Base-by-base conservation (phyloP, 2,329 filamentous ascomycete genomes). In the Diaporthe amygdali region DNA sequence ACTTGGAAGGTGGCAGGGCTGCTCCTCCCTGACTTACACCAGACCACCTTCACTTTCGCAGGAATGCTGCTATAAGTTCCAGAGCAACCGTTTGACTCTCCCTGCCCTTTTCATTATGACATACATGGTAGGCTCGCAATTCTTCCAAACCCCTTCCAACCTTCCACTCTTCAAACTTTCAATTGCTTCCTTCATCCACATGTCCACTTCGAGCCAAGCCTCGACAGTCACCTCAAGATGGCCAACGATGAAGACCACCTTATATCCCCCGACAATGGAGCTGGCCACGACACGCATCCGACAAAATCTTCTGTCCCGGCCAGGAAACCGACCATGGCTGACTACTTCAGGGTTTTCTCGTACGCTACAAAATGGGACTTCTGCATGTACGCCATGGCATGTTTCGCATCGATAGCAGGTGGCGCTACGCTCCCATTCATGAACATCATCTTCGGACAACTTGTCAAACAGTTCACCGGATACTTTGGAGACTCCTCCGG, bases 401-500 rank as follows among this genome's bases (percentile, higher is more conserved):
- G 81, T 15, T 2, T 88, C 37, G 84, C 87, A 27, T 87, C 87
- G 3, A 82, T 88, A 27, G 87, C 84, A 52, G 84, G 87, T 2
- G 88, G 88, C 63, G 78, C 86, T 30, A 90, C 88, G 0, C 80
- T 91, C 67, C 89, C 89, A 0, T 75, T 90, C 44, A 88, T 90
- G 85, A 91, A 89, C 70, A 84, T 90, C 12, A 81, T 90, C 5
- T 90, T 90, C 77, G 88, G 87, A 87, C 80, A 75, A 79, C 81
- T 84, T 55, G 81, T 85, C 44, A 82, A 81, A n/a, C 78, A 82
- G 44, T 87, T 88, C 72, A 84, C 77, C 46, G 77, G 78, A 27
- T 85, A 22, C 14, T 73, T 70, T 52, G 68, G 25, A 61, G 55
- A 61, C n/a, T 25, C 55, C 10, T 32, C 55, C 8, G 44, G 15